Percentiles rank a stretch among this genome's conserved stretches.
Conservation (phyloP, 2,329 filamentous ascomycete genomes). For the Verticillium longisporum region DNA sequence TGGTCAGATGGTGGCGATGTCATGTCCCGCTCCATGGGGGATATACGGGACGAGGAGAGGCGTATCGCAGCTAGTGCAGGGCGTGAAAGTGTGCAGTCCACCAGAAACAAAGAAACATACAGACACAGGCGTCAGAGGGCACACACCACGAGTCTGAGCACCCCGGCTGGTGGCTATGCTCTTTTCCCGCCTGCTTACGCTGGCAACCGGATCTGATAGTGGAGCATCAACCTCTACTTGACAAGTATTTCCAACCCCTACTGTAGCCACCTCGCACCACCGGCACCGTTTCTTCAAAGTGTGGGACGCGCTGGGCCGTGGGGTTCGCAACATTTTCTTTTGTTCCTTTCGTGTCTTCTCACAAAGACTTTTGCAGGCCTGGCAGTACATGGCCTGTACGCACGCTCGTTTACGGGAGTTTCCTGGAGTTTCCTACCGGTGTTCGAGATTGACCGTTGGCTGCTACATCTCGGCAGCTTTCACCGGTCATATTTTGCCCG, state of each 20-base stretch:
- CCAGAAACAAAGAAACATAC: constrained; percentile 21
- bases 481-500: background rate
- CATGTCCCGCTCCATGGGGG: constrained; percentile 5
- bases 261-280: too few relatives aligned
- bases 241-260: too few relatives aligned
- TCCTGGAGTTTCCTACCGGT: background rate
- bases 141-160: constrained; percentile 38
- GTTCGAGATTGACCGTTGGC: background rate
- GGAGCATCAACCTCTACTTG: background rate
- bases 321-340: background rate
- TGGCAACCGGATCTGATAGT: constrained; percentile 22
- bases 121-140: constrained; percentile 31
- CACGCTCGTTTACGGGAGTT: background rate
- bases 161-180: constrained; percentile 37
- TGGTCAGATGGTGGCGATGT: constrained; percentile 9
- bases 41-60: constrained; percentile 7
- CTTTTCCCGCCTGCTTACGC: constrained; percentile 30
- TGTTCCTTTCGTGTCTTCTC: background rate
- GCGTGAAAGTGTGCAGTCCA: constrained; percentile 18
- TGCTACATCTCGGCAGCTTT: background rate
- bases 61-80: background rate
- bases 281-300: too few relatives aligned
- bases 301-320: background rate
- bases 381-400: background rate
- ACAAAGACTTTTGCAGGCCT: background rate